These are phyloP conservation scores for Coniochaeta hoffmannii DNA, from an alignment of 2,329 filamentous ascomycete genomes.

Conservation along the genomic window DNA sequence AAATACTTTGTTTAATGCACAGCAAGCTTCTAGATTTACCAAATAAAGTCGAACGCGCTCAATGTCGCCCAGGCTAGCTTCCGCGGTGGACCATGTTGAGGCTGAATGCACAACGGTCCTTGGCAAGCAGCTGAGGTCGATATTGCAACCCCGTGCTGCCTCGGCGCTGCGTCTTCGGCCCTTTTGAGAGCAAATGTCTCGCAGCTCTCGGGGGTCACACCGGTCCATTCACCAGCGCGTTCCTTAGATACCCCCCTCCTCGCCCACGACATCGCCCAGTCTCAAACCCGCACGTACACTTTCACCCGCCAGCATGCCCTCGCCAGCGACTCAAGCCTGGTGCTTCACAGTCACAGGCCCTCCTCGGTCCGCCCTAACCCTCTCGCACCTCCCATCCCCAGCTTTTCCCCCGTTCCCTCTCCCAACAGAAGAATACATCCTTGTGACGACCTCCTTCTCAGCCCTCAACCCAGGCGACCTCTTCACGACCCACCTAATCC, in stretches of 20 bases:
- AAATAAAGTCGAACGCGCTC: not conserved
- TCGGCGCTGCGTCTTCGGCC: not conserved
- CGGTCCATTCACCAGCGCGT: no score
- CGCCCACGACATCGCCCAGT: no score
- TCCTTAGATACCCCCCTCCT: no score
- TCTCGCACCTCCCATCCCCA: not conserved
- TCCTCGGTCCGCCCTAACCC: not conserved
- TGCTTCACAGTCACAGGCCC: not conserved
- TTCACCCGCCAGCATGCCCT: no score
- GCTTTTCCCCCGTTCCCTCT: not conserved
- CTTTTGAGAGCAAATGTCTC: not conserved
- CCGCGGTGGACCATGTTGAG: no score
- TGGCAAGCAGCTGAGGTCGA: not conserved
- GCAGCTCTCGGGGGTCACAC: no score
- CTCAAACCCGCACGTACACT: no score
- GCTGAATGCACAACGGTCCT: no score
- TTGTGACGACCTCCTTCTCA: slow-evolving; percentile 23
- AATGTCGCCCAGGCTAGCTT: not conserved
- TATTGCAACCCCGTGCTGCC: not conserved
- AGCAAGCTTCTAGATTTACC: not conserved
- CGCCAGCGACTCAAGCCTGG: not conserved
- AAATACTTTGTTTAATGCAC: not conserved
- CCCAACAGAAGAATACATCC: slow-evolving; percentile 9
- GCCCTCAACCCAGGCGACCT: slow-evolving; percentile 29
- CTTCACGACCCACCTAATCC: slow-evolving; percentile 21